Evolutionary conservation across 306 rosid genomes (phyloP).

Genomic region (Macrotyloma uniflorum): DNA sequence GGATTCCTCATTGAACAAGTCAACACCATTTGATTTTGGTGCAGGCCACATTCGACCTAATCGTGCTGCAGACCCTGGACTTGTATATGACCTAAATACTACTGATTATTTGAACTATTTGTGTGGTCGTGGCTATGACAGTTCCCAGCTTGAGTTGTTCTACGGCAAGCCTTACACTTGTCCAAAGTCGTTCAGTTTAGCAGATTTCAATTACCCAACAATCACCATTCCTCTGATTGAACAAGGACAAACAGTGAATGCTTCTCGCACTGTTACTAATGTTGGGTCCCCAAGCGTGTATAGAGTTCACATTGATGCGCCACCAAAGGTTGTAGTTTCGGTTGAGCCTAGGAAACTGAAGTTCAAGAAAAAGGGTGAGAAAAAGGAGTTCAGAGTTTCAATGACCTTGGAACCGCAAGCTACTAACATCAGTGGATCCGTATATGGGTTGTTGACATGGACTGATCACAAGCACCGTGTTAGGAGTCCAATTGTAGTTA

Average conservation of each 20-base stretch:
- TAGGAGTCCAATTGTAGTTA: slow-evolving; percentile 46
- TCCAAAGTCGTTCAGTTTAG: slow-evolving; percentile 39
- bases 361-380: slow-evolving; percentile 53
- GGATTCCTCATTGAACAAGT: neutral
- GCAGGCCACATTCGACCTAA: slow-evolving; percentile 64
- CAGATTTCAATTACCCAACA: slow-evolving; percentile 71
- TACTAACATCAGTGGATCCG: neutral
- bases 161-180: slow-evolving; percentile 38
- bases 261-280: slow-evolving; percentile 57
- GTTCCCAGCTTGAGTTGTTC: slow-evolving; percentile 30
- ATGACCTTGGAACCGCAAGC: neutral
- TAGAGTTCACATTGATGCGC: slow-evolving; percentile 37
- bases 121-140: slow-evolving; percentile 59
- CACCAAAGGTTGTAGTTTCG: slow-evolving; percentile 37
- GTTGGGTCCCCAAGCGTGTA: slow-evolving; percentile 59
- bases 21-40: slow-evolving; percentile 63
- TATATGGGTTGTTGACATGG: slow-evolving; percentile 54
- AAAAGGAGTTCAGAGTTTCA: slow-evolving; percentile 45
- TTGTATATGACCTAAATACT: slow-evolving; percentile 51
- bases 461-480: slow-evolving; percentile 47
- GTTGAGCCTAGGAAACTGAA: slow-evolving; percentile 44
- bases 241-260: neutral
- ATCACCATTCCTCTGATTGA: slow-evolving; percentile 37
- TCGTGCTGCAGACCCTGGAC: slow-evolving; percentile 64
- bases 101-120: slow-evolving; percentile 61